A percentile compares a stretch with the other conserved stretches of the same genome.
Conservation (phyloP, 1,139 yeast genomes). For the Blastobotrys arbuscula region DNA sequence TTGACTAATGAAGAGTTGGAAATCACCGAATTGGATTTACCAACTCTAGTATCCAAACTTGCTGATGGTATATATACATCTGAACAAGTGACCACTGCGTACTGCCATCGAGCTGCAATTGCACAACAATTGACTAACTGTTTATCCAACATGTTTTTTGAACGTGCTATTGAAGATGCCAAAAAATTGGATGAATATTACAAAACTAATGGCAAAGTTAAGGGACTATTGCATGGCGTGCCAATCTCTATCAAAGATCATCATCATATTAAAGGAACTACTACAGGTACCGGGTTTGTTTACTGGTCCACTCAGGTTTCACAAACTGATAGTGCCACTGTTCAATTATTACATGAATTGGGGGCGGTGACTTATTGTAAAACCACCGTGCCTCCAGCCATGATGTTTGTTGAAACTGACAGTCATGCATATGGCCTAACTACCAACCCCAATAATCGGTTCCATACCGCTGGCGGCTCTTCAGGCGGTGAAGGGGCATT, state of each 20-base stretch:
- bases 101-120: conserved; percentile 42
- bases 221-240: conserved; percentile 49
- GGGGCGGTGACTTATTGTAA: conserved; percentile 52
- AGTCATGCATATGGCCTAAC: conserved; percentile 43
- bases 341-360: conserved; percentile 36
- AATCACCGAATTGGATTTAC: conserved; percentile 13
- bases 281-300: conserved; percentile 27
- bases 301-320: conserved; percentile 14
- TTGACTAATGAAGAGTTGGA: conserved; percentile 9
- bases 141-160: conserved; percentile 52
- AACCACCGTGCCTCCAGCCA: conserved; percentile 53
- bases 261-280: conserved; percentile 46
- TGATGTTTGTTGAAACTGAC: conserved; percentile 46
- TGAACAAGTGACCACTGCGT: conserved; percentile 19
- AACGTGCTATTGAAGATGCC: conserved; percentile 50
- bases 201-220: conserved; percentile 34
- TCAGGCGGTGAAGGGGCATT: conserved; percentile 60
- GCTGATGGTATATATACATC: conserved; percentile 2
- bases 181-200: conserved; percentile 36
- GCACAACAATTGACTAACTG: conserved; percentile 56
- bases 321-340: conserved; percentile 46
- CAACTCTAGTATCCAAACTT: conserved; percentile 2
- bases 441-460: conserved; percentile 40
- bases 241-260: conserved; percentile 58
- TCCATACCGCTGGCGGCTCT: conserved; percentile 49